Conservation (phyloP, 345 rosid species). For the Orychophragmus violaceus region DNA sequence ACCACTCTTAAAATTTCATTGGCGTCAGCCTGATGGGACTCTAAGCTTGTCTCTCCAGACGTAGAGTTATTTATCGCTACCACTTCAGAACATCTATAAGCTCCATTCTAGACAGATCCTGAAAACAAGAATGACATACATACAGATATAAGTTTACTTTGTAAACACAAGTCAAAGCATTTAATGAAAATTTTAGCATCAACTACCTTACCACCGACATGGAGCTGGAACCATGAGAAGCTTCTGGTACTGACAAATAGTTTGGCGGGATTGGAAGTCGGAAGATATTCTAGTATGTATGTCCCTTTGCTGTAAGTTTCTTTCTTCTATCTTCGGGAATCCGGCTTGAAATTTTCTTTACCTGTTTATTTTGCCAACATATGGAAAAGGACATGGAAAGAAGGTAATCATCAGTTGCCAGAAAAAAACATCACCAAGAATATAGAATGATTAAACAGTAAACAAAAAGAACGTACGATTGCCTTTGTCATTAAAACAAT, state of each 20-base stretch:
- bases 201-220: slow-evolving; percentile 74
- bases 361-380: slow-evolving; percentile 40
- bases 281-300: slow-evolving; percentile 53
- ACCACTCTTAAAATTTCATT: slow-evolving; percentile 64
- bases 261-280: slow-evolving; percentile 99
- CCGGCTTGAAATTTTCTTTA: slow-evolving; percentile 65
- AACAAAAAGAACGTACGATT: background rate
- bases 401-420: slow-evolving; percentile 6
- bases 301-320: slow-evolving; percentile 73
- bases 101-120: slow-evolving; percentile 79
- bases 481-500: slow-evolving; percentile 1
- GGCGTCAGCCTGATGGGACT: slow-evolving; percentile 74
- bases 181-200: slow-evolving; percentile 4
- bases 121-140: slow-evolving; percentile 22
- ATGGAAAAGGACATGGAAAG: slow-evolving; percentile 12
- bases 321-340: slow-evolving; percentile 59
- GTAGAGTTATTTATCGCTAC: slow-evolving; percentile 57
- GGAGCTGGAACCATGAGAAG: slow-evolving; percentile 71
- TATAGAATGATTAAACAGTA: slow-evolving; percentile 2
- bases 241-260: slow-evolving; percentile 83
- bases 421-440: background rate
- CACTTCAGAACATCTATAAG: slow-evolving; percentile 72
- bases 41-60: slow-evolving; percentile 79
- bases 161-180: slow-evolving; percentile 5
- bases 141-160: background rate